phyloP scores from a whole-genome alignment of 257 asterid genomes.

The Solanum pinnatisectum region DNA sequence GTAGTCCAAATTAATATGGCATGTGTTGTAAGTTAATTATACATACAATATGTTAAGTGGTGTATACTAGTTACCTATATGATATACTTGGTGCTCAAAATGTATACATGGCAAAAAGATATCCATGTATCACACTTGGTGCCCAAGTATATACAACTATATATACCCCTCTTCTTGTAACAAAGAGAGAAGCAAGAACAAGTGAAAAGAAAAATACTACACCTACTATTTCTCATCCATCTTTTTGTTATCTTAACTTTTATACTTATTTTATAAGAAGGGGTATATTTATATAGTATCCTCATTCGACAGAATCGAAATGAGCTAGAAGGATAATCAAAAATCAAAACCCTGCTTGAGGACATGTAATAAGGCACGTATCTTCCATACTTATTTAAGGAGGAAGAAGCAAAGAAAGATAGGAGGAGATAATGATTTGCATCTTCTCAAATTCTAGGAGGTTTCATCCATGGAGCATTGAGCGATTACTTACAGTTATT shows the following conservation, averaged over 20 bases:
- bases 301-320: not conserved
- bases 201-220: not conserved
- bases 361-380: not conserved
- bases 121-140: not conserved
- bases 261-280: no score
- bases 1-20: not conserved
- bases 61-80: not conserved
- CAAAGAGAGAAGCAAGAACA: not conserved
- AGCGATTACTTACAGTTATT: not conserved
- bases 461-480: not conserved
- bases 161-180: not conserved
- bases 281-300: not conserved
- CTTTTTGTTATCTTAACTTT: no score
- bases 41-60: not conserved
- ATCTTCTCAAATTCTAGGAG: not conserved
- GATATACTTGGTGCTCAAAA: not conserved
- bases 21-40: not conserved
- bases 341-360: not conserved
- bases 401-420: not conserved
- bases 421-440: not conserved
- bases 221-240: not conserved
- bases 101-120: not conserved
- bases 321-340: not conserved
- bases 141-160: not conserved
- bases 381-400: not conserved